These are phyloP conservation scores for Penicillium freii DNA, from an alignment of 2,329 filamentous ascomycete species.

Conservation along the genomic window DNA sequence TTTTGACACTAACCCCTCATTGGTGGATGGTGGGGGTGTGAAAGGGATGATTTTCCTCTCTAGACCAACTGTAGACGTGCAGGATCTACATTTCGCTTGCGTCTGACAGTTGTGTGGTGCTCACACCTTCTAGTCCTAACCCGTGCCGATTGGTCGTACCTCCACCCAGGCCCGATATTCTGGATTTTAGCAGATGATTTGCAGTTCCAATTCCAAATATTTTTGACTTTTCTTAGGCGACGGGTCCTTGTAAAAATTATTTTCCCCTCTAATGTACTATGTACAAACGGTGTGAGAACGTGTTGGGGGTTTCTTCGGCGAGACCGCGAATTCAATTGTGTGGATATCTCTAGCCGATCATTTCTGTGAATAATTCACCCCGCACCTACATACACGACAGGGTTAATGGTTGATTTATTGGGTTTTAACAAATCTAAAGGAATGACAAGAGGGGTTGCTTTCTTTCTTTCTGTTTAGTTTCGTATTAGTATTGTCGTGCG, in stretches of 20 bases:
- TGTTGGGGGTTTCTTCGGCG: neutral
- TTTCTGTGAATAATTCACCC: conserved; percentile 4
- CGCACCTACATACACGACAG: neutral
- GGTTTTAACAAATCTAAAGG: neutral
- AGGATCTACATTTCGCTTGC: conserved; percentile 10
- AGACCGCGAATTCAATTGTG: neutral
- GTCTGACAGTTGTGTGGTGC: conserved; percentile 3
- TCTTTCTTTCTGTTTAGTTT: neutral
- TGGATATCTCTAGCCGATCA: conserved; percentile 7
- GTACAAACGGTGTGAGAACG: neutral
- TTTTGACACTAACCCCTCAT: neutral
- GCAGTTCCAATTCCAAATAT: conserved; percentile 5
- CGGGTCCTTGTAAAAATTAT: neutral
- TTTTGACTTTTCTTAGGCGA: conserved; percentile 3
- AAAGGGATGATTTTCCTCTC: neutral
- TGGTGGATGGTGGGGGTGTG: neutral
- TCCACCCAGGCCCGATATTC: neutral
- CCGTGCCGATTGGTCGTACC: neutral
- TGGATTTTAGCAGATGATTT: neutral
- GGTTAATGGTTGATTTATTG: neutral
- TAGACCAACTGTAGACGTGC: neutral
- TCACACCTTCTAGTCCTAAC: neutral
- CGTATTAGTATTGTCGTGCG: neutral
- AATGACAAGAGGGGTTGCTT: neutral
- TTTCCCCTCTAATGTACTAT: neutral